A percentile compares a stretch with the other conserved stretches of the same genome.
Evolutionary conservation across 805 yeast species (phyloP).

Genomic region (Saccharomycopsis malanga): DNA sequence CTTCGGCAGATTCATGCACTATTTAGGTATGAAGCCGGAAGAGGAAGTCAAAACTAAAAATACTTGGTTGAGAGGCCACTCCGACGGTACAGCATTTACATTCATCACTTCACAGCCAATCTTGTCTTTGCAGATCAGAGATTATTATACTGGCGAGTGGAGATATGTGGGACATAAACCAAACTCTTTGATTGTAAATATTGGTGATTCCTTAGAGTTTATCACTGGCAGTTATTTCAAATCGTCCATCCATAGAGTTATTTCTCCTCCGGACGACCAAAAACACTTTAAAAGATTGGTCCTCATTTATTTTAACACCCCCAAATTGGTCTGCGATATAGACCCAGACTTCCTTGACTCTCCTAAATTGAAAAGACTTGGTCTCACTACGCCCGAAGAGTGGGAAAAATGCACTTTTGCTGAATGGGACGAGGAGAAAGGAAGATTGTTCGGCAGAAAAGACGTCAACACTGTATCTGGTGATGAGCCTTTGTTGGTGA

Average conservation of each 20-base stretch:
- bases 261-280: constrained; percentile 32
- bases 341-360: constrained; percentile 30
- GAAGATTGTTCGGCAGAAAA: constrained; percentile 24
- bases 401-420: constrained; percentile 31
- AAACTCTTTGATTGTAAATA: constrained; percentile 34
- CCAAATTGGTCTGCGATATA: constrained; percentile 25
- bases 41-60: constrained; percentile 31
- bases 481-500: constrained; percentile 14
- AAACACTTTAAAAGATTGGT: constrained; percentile 27
- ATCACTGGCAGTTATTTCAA: constrained; percentile 33
- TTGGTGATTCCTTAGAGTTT: constrained; percentile 37
- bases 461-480: constrained; percentile 16
- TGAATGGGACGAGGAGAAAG: constrained; percentile 30
- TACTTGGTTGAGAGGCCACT: constrained; percentile 40
- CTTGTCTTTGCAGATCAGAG: constrained; percentile 35
- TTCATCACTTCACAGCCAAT: constrained; percentile 38
- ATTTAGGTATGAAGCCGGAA: constrained; percentile 30
- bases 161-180: constrained; percentile 36
- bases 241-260: constrained; percentile 31
- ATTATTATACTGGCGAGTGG: constrained; percentile 34
- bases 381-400: constrained; percentile 26
- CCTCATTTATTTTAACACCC: constrained; percentile 30
- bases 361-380: constrained; percentile 26
- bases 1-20: constrained; percentile 33
- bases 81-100: constrained; percentile 34